Evolutionary conservation across 305 asterid species (phyloP), one percentile per base, ranked within the genome.

Genomic region (Solanum aculeatissimum): DNA sequence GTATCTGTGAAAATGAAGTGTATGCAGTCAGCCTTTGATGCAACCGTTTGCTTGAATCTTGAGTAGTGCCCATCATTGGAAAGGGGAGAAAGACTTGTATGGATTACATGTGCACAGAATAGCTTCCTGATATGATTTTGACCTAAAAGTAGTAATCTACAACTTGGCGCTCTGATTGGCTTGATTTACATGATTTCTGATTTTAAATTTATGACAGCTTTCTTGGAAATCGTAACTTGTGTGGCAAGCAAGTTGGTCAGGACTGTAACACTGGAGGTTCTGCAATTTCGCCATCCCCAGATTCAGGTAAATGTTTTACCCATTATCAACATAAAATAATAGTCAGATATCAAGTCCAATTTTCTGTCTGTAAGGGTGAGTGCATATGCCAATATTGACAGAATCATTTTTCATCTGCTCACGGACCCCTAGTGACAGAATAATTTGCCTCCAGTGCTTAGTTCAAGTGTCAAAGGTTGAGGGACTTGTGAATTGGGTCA

Each of bases 211-310:
- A 80, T 83, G 83, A 91, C 91, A 97, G 99, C 49, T 97, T 93
- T 90, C 87, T 93, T 85, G 99, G 99, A 68, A 97, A 97, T 84
- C 98, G 97, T 82, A 97, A 89, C 71, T 89, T 97, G 91, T 97
- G 99, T 86, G 99, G 99, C 74, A 85, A 87, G 91, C 99, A 97
- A 92, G 86, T 88, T 53, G 75, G 85, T 77, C 89, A 85, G 81
- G 77, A 84, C 80, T 97, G 99, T 92, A 94, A 89, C 82, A 91
- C 83, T 49, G 84, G 87, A 86, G 97, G 91, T 72, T 80, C 94
- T 82, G 27, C 92, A 42, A 72, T 23, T 82, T 85, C 97, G 23
- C 92, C 82, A 83, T 87, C 93, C 88, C 70, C 90, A 27, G 68
- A 79, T 84, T 86, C 97, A 49, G 98, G 97, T 96, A 92, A 85